phyloP scores from a whole-genome alignment of 2,329 filamentous ascomycete genomes.

The Pyrenochaeta sp. region DNA sequence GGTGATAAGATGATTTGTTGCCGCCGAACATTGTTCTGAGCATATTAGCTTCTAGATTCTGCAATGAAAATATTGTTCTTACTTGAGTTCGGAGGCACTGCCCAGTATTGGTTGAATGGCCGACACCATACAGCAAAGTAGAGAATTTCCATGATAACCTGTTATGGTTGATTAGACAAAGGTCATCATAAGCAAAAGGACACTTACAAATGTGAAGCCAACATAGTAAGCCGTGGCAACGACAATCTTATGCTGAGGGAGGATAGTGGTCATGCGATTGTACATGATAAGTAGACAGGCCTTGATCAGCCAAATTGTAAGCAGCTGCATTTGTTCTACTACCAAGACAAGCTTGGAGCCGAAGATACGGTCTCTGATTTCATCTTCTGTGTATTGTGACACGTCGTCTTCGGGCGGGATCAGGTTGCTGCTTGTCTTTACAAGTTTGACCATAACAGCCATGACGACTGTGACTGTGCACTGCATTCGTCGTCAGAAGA shows the following conservation, averaged over 20 bases:
- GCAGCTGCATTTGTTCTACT: conserved; percentile 61
- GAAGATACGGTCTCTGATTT: conserved; percentile 53
- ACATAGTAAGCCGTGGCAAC: conserved; percentile 56
- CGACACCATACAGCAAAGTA: conserved; percentile 64
- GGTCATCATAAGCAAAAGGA: neutral
- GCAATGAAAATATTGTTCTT: conserved; percentile 2
- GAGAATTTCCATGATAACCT: conserved; percentile 55
- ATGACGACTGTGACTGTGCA: conserved; percentile 44
- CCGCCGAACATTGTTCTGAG: conserved; percentile 52
- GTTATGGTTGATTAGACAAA: neutral
- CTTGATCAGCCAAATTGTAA: conserved; percentile 62
- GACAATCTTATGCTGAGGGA: conserved; percentile 45
- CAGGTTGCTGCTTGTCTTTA: conserved; percentile 45
- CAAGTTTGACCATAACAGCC: conserved; percentile 40
- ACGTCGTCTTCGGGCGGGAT: conserved; percentile 43
- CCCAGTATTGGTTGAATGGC: conserved; percentile 62
- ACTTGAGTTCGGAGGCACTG: conserved; percentile 52
- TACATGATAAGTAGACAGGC: conserved; percentile 63
- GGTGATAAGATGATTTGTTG: conserved; percentile 50
- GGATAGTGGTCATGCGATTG: conserved; percentile 53
- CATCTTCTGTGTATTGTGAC: conserved; percentile 41
- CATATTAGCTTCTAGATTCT: conserved; percentile 1
- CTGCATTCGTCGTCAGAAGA: conserved; percentile 21
- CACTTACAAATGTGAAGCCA: conserved; percentile 52
- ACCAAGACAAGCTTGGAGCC: conserved; percentile 65